Percentiles rank a stretch among this genome's conserved stretches.
phyloP scores from a whole-genome alignment of 345 rosid species.

The Populus nigra region DNA sequence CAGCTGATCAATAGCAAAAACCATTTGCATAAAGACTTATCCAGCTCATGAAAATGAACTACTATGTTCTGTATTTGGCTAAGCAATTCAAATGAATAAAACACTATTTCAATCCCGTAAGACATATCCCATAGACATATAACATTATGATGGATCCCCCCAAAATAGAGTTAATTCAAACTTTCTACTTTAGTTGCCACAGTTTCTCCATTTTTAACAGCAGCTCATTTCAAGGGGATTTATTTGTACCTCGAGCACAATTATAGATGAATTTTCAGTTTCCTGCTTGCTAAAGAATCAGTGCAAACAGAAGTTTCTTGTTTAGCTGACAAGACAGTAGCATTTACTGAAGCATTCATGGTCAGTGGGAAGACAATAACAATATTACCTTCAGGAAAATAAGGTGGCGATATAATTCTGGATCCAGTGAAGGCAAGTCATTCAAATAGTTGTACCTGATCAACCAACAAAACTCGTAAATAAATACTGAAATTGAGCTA shows the following conservation, averaged over 20 bases:
- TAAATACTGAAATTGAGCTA: not conserved
- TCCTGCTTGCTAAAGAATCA: not conserved
- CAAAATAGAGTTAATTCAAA: not conserved
- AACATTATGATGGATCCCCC: not conserved
- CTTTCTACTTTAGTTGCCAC: not conserved
- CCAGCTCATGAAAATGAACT: not conserved
- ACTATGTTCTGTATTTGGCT: not conserved
- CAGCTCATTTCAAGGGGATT: not conserved
- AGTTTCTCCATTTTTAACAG: not conserved
- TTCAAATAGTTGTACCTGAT: constrained; percentile 86
- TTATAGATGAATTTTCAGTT: not conserved
- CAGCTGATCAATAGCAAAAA: not conserved
- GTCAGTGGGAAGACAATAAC: not conserved
- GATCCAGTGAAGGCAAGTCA: constrained; percentile 96
- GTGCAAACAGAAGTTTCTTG: not conserved
- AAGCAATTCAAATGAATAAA: not conserved
- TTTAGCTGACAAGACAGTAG: not conserved
- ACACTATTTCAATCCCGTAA: not conserved
- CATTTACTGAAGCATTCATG: not conserved
- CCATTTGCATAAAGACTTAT: not conserved
- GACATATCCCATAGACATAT: not conserved
- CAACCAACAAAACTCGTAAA: constrained; percentile 5
- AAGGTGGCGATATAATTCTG: constrained; percentile 94
- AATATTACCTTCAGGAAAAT: constrained; percentile 83
- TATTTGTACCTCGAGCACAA: not conserved